Evolutionary conservation across 331 rosid genomes (phyloP).

Genomic region (Malus hybrid): DNA sequence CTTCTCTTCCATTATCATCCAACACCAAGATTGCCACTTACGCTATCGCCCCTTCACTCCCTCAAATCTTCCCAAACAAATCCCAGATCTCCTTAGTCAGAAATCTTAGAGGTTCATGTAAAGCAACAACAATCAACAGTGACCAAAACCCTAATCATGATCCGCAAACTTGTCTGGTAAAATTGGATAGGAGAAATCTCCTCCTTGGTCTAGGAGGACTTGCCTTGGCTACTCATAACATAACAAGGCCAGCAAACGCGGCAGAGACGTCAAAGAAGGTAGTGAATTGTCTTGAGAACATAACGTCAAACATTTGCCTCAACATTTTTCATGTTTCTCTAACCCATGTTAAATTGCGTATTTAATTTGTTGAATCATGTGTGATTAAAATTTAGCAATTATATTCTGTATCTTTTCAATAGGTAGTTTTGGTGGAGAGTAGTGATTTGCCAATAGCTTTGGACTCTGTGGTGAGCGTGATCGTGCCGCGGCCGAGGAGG

Average conservation of each 20-base stretch:
- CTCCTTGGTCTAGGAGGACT: constrained; percentile 7
- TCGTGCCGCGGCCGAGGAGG: constrained; percentile 17
- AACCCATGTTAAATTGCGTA: neutral
- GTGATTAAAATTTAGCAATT: neutral
- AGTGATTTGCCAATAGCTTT: neutral
- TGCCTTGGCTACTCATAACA: neutral
- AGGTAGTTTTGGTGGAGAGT: neutral
- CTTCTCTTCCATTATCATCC: neutral
- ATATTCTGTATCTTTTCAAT: neutral
- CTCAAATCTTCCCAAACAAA: neutral
- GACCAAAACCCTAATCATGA: neutral
- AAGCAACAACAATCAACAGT: neutral
- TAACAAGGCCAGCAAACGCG: neutral
- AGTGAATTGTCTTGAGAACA: neutral
- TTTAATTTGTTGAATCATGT: neutral
- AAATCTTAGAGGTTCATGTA: neutral
- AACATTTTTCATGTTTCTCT: neutral
- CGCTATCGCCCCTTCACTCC: neutral
- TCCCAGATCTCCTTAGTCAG: neutral
- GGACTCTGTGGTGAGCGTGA: constrained; percentile 6
- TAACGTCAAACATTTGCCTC: neutral
- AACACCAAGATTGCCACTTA: neutral
- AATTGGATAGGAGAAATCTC: neutral
- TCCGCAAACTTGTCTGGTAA: neutral
- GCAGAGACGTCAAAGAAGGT: neutral